Percentiles rank a stretch among this genome's conserved stretches.
Conservation (phyloP, 805 yeast species). For the Lachancea dasiensis region DNA sequence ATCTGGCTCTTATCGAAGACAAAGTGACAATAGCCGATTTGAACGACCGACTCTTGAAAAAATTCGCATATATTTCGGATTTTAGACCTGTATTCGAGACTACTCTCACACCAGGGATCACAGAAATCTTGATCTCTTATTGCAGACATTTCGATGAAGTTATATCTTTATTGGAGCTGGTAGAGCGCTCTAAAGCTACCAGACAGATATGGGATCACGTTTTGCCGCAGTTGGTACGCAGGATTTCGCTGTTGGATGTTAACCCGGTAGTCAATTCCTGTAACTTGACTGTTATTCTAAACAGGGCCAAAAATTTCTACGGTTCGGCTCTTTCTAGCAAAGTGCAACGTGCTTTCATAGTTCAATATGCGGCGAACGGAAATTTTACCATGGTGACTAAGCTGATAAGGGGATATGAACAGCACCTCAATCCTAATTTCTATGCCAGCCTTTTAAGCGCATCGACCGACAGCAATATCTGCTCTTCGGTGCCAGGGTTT, state of each 20-base stretch:
- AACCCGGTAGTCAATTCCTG: slow-evolving; percentile 12
- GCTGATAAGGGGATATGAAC: slow-evolving; percentile 5
- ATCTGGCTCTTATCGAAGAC: slow-evolving; percentile 13
- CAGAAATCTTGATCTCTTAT: slow-evolving; percentile 16
- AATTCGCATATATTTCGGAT: slow-evolving; percentile 19
- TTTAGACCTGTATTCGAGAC: slow-evolving; percentile 18
- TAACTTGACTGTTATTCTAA: slow-evolving; percentile 13
- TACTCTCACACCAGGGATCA: slow-evolving; percentile 11
- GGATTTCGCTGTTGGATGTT: slow-evolving; percentile 9
- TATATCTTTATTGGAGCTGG: slow-evolving; percentile 13
- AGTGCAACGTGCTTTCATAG: slow-evolving; percentile 9
- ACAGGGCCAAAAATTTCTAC: slow-evolving; percentile 8
- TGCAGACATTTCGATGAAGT: slow-evolving; percentile 24
- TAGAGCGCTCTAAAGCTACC: slow-evolving; percentile 10
- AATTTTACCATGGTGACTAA: slow-evolving; percentile 15
- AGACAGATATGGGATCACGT: slow-evolving; percentile 13
- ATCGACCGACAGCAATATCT: not conserved
- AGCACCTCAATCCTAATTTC: slow-evolving; percentile 5
- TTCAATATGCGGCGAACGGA: slow-evolving; percentile 12
- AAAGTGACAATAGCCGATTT: slow-evolving; percentile 1
- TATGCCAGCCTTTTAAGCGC: slow-evolving; percentile 8
- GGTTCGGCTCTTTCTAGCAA: slow-evolving; percentile 10
- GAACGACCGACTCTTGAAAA: slow-evolving; percentile 10
- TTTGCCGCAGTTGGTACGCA: slow-evolving; percentile 12
- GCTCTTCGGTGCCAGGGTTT: slow-evolving; percentile 8